Percentiles rank a stretch among this genome's conserved stretches.
These are phyloP conservation scores for Colletotrichum tropicale DNA, from an alignment of 2,329 filamentous ascomycete species.

Conservation along the genomic window DNA sequence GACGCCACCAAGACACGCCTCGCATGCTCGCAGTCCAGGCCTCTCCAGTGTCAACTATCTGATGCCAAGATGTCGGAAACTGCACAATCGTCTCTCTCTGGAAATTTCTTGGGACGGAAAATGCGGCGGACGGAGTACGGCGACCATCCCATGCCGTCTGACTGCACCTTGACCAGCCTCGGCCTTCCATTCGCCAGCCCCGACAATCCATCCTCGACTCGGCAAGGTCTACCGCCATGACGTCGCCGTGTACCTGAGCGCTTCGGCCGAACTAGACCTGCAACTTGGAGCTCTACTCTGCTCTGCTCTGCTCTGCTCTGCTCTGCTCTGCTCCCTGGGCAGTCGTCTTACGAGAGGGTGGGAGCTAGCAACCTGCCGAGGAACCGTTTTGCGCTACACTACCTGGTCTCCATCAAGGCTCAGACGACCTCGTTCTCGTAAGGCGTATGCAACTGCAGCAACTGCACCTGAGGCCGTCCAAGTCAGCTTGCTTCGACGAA, in stretches of 20 bases:
- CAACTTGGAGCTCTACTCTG: neutral
- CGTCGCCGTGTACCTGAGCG: neutral
- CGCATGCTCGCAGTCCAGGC: neutral
- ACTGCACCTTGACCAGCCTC: neutral
- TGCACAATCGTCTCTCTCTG: neutral
- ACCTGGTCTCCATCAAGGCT: neutral
- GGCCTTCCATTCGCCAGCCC: neutral
- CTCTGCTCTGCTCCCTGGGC: neutral
- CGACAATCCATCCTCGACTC: neutral
- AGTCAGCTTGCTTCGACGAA: constrained; percentile 5
- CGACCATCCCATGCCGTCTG: neutral
- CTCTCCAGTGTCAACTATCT: neutral
- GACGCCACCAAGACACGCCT: neutral
- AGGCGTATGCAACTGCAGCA: neutral
- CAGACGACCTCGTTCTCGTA: neutral
- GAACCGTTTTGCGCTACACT: neutral
- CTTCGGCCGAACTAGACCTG: constrained; percentile 8
- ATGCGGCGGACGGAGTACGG: neutral
- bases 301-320: neutral
- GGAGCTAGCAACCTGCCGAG: neutral
- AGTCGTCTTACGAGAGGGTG: neutral
- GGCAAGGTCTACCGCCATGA: constrained; percentile 3
- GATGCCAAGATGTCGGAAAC: neutral
- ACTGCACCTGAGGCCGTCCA: neutral
- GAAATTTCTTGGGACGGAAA: neutral